These are phyloP conservation scores for Trichopus zeylanicus DNA, from an alignment of 116 monocot species.

Conservation along the genomic window DNA sequence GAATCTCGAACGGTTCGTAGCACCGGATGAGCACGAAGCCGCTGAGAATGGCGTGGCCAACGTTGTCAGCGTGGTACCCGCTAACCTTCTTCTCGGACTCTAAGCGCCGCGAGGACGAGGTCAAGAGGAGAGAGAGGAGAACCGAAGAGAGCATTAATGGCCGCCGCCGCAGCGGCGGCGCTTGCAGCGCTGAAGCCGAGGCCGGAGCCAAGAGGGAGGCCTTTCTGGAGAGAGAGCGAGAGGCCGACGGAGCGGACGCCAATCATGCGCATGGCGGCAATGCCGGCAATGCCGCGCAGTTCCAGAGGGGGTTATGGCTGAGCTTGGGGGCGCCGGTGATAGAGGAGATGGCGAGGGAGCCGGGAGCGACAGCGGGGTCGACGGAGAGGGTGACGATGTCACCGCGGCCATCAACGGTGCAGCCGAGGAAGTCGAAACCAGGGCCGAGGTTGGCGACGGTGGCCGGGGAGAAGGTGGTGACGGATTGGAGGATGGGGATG, in stretches of 20 bases:
- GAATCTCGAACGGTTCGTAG: constrained; percentile 69
- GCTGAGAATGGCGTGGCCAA: constrained; percentile 81
- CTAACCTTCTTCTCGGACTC: constrained; percentile 91
- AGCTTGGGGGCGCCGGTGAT: constrained; percentile 48
- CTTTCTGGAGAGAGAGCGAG: constrained; percentile 71
- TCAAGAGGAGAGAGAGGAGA: constrained; percentile 36
- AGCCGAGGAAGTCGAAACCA: constrained; percentile 96
- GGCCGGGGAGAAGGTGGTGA: constrained; percentile 84
- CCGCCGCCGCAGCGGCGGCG: constrained; percentile 87
- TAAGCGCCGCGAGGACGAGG: constrained; percentile 85
- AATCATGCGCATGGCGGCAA: constrained; percentile 61
- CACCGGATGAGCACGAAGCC: constrained; percentile 83
- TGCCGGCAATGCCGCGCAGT: constrained; percentile 95
- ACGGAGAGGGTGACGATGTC: constrained; percentile 70
- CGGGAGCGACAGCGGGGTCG: constrained; percentile 49
- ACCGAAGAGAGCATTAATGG: constrained; percentile 81
- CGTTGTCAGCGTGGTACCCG: constrained; percentile 93
- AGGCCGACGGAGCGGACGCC: constrained; percentile 65
- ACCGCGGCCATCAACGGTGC: constrained; percentile 74
- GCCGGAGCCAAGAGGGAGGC: constrained; percentile 85
- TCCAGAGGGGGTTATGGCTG: constrained; percentile 53
- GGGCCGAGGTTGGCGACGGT: constrained; percentile 99
- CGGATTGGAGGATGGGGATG: constrained; percentile 38
- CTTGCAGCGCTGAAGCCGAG: constrained; percentile 92
- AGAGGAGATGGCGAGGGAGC: constrained; percentile 56